Evolutionary conservation across 2,329 filamentous ascomycete species (phyloP).

Genomic region (Aureobasidium vineae): DNA sequence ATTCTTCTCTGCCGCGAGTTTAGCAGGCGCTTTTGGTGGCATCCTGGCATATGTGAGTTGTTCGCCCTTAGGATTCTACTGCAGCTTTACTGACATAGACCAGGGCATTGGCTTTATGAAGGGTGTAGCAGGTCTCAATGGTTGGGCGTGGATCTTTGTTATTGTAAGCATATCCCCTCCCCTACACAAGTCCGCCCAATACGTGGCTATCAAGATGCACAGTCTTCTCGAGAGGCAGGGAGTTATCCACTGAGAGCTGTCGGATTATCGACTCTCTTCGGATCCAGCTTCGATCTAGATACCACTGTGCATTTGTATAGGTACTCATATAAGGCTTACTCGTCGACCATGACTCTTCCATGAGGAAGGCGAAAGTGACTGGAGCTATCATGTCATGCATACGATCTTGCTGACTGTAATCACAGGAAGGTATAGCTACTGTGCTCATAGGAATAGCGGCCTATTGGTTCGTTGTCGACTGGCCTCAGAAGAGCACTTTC

Average conservation of each 20-base stretch:
- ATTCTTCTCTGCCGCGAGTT: slow-evolving; percentile 39
- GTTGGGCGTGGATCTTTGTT: slow-evolving; percentile 82
- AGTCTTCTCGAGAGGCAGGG: background rate
- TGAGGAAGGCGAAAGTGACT: no score
- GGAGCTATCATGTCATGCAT: background rate
- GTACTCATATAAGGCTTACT: no score
- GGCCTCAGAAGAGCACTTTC: slow-evolving; percentile 53
- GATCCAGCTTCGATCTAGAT: no score
- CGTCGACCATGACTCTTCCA: no score
- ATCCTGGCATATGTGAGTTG: slow-evolving; percentile 37
- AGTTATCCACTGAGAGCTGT: no score
- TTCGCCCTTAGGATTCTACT: background rate
- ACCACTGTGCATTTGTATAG: no score
- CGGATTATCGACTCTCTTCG: no score
- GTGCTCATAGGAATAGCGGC: slow-evolving; percentile 54
- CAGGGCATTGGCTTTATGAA: slow-evolving; percentile 57
- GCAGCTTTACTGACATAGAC: background rate
- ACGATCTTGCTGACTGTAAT: background rate
- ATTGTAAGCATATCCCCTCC: slow-evolving; percentile 41
- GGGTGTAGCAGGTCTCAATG: slow-evolving; percentile 57
- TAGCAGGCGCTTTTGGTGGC: slow-evolving; percentile 42
- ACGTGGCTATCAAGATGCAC: background rate
- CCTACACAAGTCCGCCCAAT: background rate
- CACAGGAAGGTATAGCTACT: slow-evolving; percentile 61
- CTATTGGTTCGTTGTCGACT: slow-evolving; percentile 56